phyloP scores from a whole-genome alignment of 345 rosid genomes.

The Triadica sebifera region DNA sequence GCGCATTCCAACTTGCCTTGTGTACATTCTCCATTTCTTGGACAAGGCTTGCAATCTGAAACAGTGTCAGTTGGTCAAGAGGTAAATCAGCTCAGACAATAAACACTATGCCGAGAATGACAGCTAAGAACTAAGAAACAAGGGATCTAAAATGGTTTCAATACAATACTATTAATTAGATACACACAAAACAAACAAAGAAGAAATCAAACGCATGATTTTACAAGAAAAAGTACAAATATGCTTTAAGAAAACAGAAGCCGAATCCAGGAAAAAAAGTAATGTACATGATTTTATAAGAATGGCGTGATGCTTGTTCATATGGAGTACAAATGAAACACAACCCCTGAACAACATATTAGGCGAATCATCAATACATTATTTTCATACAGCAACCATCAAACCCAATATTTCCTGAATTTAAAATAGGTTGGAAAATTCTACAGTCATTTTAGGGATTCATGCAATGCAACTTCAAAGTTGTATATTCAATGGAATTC shows the following conservation, averaged over 20 bases:
- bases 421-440: background rate
- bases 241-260: background rate
- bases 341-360: no score
- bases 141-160: background rate
- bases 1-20: constrained; percentile 55
- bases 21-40: constrained; percentile 18
- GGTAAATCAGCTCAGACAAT: background rate
- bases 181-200: background rate
- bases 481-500: background rate
- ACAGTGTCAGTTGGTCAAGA: constrained; percentile 5
- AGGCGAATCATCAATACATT: background rate
- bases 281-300: background rate
- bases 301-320: background rate
- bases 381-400: background rate
- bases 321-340: no score
- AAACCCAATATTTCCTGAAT: background rate
- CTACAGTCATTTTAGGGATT: background rate
- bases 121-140: background rate
- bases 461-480: background rate
- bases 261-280: background rate
- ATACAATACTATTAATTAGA: background rate
- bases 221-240: background rate
- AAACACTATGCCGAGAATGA: constrained; percentile 2
- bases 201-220: background rate
- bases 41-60: constrained; percentile 60